Evolutionary conservation across 2,329 filamentous ascomycete species (phyloP), one percentile per base, ranked within the genome.

Genomic region (Aspergillus tubingensis): DNA sequence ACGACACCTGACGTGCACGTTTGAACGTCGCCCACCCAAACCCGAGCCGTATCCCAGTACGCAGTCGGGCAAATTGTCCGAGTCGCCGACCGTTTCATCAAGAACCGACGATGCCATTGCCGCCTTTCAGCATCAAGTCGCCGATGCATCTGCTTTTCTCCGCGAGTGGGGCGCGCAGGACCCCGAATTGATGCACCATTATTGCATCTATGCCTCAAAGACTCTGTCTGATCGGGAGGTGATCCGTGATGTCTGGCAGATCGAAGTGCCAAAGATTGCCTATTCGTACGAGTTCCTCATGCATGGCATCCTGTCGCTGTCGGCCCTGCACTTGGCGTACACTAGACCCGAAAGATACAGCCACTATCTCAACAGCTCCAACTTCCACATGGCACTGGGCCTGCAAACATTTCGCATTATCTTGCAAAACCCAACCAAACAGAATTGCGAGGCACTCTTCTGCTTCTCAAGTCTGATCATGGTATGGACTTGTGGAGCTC

Each of bases 161-260:
- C 54, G 52, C 8, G 61, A 60, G 25, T 62, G 61, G 61, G 57
- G 51, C n/a, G 58, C 53, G 2, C 61, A 58, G 39, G 61, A 60
- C 11, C 51, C 51, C 8, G 77, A 80, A 61, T 64, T 80, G 15
- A 75, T 81, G 60, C 77, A 81, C 61, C 72, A 74, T 60, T 80
- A 72, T 60, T 76, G 74, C n/a, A 74, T 71, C 0, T 63, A 70
- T 23, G 76, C 74, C 30, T 74, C 71, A 36, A 64, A 64, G 8
- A 66, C 62, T 1, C 57, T 68, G 36, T 49, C 66, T 19, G 58
- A 62, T 19, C 54, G 65, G 32, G 57, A 59, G 2, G 50, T 57
- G 1, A 60, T 60, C 27, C 47, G 54, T 7, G 32, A 23, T 6
- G 43, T 49, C 8, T 60, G 52, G 58, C 58, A 60, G 44, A 27